Base-by-base conservation (phyloP, 768 basidiomycete genomes). In the Boletus reticulatus region DNA sequence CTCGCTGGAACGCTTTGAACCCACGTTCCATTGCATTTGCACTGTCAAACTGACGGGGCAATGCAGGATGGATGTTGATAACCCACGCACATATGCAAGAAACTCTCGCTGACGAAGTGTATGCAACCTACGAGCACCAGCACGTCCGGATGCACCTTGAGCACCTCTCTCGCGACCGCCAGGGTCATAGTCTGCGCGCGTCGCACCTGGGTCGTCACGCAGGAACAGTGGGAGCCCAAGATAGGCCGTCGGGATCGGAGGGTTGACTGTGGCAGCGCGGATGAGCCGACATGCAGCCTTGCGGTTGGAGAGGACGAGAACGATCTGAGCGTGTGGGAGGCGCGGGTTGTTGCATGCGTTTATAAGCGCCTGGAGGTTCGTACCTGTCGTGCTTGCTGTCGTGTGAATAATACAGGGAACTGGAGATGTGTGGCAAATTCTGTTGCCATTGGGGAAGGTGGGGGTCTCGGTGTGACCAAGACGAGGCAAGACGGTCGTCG, bases 101-200 rank as follows among this genome's bases (percentile, higher is more conserved):
- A 98, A 0, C 75, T 76, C 50, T 91, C 87, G 54, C 87, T 85
- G 55, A 98, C 80, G 64, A 98, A 92, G 66, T 98, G 95, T 96
- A 99, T 98, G 92, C 94, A 99, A 0, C 97, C 97, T 0, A 96
- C 97, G n/a, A 98, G 79, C 8, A 98, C 90, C 46, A 98, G 82
- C 24, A 96, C 69, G 71, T 98, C 92, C 0, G 96, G 96, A 32
- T 75, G 72, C 19, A 76, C 81, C 24, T 72, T 67, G 6, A 89
- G 65, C 4, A 93, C 84, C 50, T 84, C 79, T 32, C 80, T 73
- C 9, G 92, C 92, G 2, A 95, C 80, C 66, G 92, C 89, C 3
- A 76, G 73, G 73, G 66, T 96, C 96, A 72, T 97, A 98, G 67
- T 96, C 91, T 44, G 81, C 75, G 19, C 96, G 78, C 6, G 90